Evolutionary conservation across 176 grass and related monocot genomes (phyloP), one percentile per base, ranked within the genome.

Genomic region (Aegilops tauschii): DNA sequence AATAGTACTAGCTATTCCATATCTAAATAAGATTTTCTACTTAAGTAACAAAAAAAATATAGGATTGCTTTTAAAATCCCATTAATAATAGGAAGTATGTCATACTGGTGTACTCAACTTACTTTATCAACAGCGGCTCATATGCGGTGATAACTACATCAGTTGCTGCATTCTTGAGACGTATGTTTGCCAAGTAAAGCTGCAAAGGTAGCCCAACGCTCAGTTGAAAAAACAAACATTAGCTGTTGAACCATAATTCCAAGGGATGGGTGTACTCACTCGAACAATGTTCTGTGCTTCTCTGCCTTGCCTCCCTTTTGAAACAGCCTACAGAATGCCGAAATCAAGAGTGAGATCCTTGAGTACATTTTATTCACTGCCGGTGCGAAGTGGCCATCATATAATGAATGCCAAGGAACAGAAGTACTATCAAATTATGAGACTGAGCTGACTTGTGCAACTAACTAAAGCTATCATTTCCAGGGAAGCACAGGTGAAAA

Each of bases 181-280:
- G 93, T 77, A 98, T 95, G 91, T 95, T 94, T 82, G 96, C 93
- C 76, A 98, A 44, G 88, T 98, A 95, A 31, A 92, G 75, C 96
- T 98, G 86, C 76, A 92, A 84, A 69, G 69, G 67, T 14, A 76
- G 85, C 40, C 25, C 17, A 65, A 66, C 18, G 36, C 6, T 76
- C n/a, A 62, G 28, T 72, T 90, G 25, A 56, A 80, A 64, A 18
- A 73, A 21, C 32, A 27, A 92, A 71, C 9, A 82, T 79, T 79
- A 82, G 5, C 28, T 47, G 27, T 6, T 66, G 28, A 85, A 88
- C 18, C 12, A 78, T 27, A 80, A 8, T 72, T 61, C 29, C 1
- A 81, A 47, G 12, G 25, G 83, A 66, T 47, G 77, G 58, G 20
- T 82, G 28, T 61, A 91, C 90, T 95, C 78, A 98, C 93, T 73